Evolutionary conservation across 2,329 filamentous ascomycete genomes (phyloP), one percentile per base, ranked within the genome.

Genomic region (Diaporthe vaccinii): DNA sequence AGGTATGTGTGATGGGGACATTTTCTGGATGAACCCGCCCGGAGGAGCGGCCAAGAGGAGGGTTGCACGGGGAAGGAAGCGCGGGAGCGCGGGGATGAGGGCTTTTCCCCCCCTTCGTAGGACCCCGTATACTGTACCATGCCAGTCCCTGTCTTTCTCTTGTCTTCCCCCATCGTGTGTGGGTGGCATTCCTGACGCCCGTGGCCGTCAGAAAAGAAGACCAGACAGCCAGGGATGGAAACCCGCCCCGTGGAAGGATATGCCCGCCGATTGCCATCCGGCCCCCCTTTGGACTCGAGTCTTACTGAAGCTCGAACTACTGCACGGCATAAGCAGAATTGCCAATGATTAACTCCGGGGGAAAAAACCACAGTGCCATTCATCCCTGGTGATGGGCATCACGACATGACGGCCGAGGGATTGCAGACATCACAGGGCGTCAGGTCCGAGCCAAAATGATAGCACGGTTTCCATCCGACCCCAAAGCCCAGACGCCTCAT

Each of bases 221-320:
- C 28, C 28, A n/a, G 9, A 39, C 31, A 59, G 34, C 34, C 34
- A 31, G 57, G 57, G 57, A 25, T 62, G 8, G 25, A 14, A 22
- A 49, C 4, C 61, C 12, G 22, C 62, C 44, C 44, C 41, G 62
- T 44, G 44, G 36, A 36, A 22, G 44, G 25, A 31, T 31, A 39
- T 68, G 46, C 65, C 62, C 65, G 65, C 28, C 46, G 46, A 41
- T 55, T 65, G 59, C 59, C 59, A 65, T 65, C 59, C 59, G 25
- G 61, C 61, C 9, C 17, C 49, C 25, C 46, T 20, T 12, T n/a
- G 9, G 9, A 2, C 8, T 65, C 22, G 46, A 44, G 49, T 62
- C 22, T 49, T 6, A 22, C 57, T 51, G 55, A 59, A 72, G 53
- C 69, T 73, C 49, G 20, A 44, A 53, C 31, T 62, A 51, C 57